These are phyloP conservation scores for Tuber brumale DNA, from an alignment of 495 filamentous ascomycete species.

Conservation along the genomic window DNA sequence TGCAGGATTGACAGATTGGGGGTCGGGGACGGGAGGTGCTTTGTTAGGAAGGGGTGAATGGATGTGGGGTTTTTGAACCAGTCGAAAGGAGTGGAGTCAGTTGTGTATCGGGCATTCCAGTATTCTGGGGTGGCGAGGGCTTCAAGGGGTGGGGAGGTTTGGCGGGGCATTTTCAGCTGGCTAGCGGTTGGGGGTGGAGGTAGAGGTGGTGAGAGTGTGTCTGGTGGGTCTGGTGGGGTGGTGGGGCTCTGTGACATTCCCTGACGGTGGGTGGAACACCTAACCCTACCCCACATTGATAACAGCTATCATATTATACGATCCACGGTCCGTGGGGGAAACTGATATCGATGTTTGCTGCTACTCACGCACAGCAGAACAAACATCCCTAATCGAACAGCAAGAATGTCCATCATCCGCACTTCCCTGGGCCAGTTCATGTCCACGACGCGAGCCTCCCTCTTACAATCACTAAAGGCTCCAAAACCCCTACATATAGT, in stretches of 20 bases:
- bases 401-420: slow-evolving; percentile 24
- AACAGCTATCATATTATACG: background rate
- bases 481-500: slow-evolving; percentile 54
- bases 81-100: slow-evolving; percentile 44
- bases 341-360: background rate
- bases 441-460: slow-evolving; percentile 23
- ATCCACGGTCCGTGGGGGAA: background rate
- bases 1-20: slow-evolving; percentile 48
- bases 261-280: background rate
- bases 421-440: slow-evolving; percentile 31
- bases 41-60: slow-evolving; percentile 49
- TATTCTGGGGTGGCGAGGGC: slow-evolving; percentile 46
- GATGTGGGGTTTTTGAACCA: slow-evolving; percentile 51
- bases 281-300: background rate
- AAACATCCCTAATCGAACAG: background rate
- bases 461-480: slow-evolving; percentile 24
- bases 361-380: background rate
- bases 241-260: background rate
- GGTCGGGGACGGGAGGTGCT: slow-evolving; percentile 43
- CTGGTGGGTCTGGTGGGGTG: background rate
- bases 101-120: slow-evolving; percentile 51
- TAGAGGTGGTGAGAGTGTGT: background rate
- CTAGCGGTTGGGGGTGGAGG: background rate
- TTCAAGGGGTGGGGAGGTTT: slow-evolving; percentile 8
- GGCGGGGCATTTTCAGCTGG: background rate